Conservation (phyloP, 2,329 filamentous ascomycete genomes). For the Huntiella decipiens region DNA sequence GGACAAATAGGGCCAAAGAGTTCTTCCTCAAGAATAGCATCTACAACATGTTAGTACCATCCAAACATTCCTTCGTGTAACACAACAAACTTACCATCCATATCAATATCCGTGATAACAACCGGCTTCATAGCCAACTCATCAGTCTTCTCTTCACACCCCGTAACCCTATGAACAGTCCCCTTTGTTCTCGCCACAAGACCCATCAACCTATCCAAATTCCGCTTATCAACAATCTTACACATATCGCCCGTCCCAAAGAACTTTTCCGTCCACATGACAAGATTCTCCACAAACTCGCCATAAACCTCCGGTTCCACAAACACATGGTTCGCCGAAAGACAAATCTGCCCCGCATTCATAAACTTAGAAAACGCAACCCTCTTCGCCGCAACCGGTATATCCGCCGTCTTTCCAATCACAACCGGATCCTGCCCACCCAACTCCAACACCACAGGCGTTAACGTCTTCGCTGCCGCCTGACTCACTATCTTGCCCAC, state of each 20-base stretch:
- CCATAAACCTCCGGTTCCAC: conserved; percentile 22
- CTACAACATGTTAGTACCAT: conserved; percentile 18
- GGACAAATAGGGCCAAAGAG: conserved; percentile 26
- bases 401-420: conserved; percentile 21
- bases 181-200: conserved; percentile 21
- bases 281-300: conserved; percentile 19
- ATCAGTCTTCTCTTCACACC: conserved; percentile 17
- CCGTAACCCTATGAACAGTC: conserved; percentile 14
- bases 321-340: conserved; percentile 24
- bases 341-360: conserved; percentile 20
- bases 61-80: neutral
- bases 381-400: conserved; percentile 24
- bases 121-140: conserved; percentile 10
- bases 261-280: conserved; percentile 19
- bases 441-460: conserved; percentile 24
- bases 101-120: conserved; percentile 1
- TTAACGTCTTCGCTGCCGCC: conserved; percentile 27
- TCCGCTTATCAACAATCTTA: conserved; percentile 23
- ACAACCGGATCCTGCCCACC: conserved; percentile 27
- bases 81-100: conserved; percentile 1
- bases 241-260: conserved; percentile 14
- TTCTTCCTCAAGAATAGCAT: conserved; percentile 25
- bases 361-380: conserved; percentile 24
- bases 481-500: conserved; percentile 21
- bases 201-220: conserved; percentile 22